A percentile compares a stretch with the other conserved stretches of the same genome.
Conservation (phyloP, 192 early-diverging fungal species). For the Umbelopsis vinacea region DNA sequence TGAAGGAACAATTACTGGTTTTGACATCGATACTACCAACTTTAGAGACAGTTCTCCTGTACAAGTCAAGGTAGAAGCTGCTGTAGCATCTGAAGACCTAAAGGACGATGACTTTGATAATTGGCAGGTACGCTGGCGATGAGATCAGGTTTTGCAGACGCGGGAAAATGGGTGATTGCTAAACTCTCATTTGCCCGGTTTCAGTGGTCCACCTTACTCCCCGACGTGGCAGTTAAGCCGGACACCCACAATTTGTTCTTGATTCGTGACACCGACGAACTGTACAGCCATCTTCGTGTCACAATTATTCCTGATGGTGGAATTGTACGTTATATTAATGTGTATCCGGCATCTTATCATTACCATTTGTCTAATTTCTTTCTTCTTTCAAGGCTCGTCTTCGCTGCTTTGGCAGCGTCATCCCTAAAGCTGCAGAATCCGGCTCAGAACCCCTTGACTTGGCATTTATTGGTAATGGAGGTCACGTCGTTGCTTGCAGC, state of each 20-base stretch:
- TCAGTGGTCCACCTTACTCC: slow-evolving; percentile 20
- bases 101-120: slow-evolving; percentile 5
- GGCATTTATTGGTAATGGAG: slow-evolving; percentile 66
- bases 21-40: slow-evolving; percentile 85
- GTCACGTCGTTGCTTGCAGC: slow-evolving; percentile 59
- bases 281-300: slow-evolving; percentile 18
- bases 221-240: slow-evolving; percentile 21
- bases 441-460: slow-evolving; percentile 56
- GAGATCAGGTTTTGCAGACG: not conserved
- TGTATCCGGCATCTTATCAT: not conserved
- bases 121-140: not conserved
- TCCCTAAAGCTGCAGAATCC: slow-evolving; percentile 41
- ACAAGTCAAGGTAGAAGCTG: slow-evolving; percentile 70
- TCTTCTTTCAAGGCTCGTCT: slow-evolving; percentile 51
- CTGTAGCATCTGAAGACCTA: not conserved
- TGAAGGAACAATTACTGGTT: slow-evolving; percentile 71
- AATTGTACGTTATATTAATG: not conserved
- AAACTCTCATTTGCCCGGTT: not conserved
- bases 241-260: slow-evolving; percentile 25
- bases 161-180: not conserved
- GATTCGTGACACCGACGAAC: slow-evolving; percentile 24
- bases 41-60: slow-evolving; percentile 90
- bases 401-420: slow-evolving; percentile 66
- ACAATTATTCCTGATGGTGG: slow-evolving; percentile 18
- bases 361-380: not conserved